Evolutionary conservation across 2,329 filamentous ascomycete species (phyloP), one percentile per base, ranked within the genome.

Genomic region (Aureobasidium musti): DNA sequence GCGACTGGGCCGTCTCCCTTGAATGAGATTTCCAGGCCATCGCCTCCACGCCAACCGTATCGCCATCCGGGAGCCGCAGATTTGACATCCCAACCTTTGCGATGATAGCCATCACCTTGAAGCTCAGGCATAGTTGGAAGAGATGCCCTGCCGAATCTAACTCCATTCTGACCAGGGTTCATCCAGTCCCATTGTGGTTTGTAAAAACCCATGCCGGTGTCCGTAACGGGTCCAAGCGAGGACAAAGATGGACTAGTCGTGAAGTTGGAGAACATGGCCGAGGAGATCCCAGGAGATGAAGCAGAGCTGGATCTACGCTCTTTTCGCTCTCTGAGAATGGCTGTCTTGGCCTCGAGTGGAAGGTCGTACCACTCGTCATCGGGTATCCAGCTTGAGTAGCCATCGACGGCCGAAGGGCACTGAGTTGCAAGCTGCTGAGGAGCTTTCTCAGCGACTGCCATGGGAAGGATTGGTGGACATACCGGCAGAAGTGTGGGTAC

Each of bases 1-100:
- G 74, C 74, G 49, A 74, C 68, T 4, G 74, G 70, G 19, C 75
- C 74, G 59, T 73, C 68, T 33, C 76, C 74, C 17, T 68, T 65
- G 67, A 77, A 77, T 26, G 70, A 70, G 69, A 77, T 77, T 71
- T 77, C 76, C 23, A 69, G 69, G 10, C 76, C 76, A 63, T 76
- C 75, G 28, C 76, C 74, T 30, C 75, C 75, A 26, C 69, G 67
- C 76, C 76, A 77, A 49, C 72, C 73, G 64, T 72, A 75, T n/a
- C 63, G 61, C 66, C 66, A 67, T 28, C 68, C 66, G 26, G 67
- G 65, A 60, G 66, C 64, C n/a, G 68, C 63, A n/a, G 68, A 69
- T 21, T 65, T 63, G 39, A 69, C 66, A 5, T 60, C 63, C 68
- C 68, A 69, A 14, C 68, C 67, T 39, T 63, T 59, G 54, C 61